Evolutionary conservation across 2,329 filamentous ascomycete genomes (phyloP), one percentile per base, ranked within the genome.

Genomic region (Aspergillus japonicus): DNA sequence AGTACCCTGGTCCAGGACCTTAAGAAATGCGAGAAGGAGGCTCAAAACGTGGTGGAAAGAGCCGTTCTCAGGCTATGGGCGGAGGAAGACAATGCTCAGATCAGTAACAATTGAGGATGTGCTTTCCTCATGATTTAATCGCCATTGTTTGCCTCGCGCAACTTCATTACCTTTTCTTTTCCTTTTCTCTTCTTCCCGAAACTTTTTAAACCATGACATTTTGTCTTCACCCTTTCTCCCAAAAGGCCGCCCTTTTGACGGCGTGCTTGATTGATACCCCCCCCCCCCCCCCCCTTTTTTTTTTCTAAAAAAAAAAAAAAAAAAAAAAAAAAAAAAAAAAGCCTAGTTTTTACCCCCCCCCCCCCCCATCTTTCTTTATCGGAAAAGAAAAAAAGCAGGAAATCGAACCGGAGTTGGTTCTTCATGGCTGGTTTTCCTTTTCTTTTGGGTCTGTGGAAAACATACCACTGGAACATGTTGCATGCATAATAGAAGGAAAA

Each of bases 51-150:
- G 35, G 74, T 75, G n/a, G 77, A 80, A 58, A 69, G 78, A 47
- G 76, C 77, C n/a, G 74, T 79, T 54, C 67, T 81, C 48, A 69
- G 77, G 48, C 73, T 73, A 62, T 76, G 76, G 69, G 75, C 75
- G 54, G 71, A 74, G 54, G 68, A 62, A 54, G 71, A 72, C 42
- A 71, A 70, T 49, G 59, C 62, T 19, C 65, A 66, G 54, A 56
- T 61, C 56, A 60, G 64, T 35, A 49, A 63, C 47, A 44, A 57
- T 39, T 68, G 51, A 58, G 12, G n/a, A 50, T 26, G 23, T 50
- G 2, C 10, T 48, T 26, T n/a, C 19, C 39, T 39, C 12, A 12
- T 21, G 11, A 21, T 51, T 47, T 6, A 19, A 14, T 11, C 39
- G 33, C 12, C 19, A 14, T 5, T 8, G 7, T 10, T 29, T 29